Conservation (phyloP, 768 basidiomycete species). For the Phlebiopsis flavidoalba region DNA sequence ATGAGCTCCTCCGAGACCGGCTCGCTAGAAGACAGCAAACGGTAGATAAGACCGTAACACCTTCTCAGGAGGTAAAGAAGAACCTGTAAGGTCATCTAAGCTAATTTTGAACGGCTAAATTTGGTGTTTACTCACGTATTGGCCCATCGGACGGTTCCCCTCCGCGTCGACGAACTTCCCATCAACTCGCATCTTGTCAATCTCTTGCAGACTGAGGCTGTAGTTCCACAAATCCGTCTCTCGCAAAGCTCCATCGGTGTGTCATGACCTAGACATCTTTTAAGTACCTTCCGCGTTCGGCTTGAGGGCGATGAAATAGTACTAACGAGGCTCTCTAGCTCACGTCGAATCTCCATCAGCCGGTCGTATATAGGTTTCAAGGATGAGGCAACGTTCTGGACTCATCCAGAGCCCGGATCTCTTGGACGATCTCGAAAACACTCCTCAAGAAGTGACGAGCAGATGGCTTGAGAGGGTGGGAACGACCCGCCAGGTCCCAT, state of each 20-base stretch:
- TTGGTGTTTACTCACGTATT: constrained; percentile 67
- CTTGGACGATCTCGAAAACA: constrained; percentile 94
- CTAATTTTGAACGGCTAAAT: neutral
- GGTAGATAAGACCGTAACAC: constrained; percentile 95
- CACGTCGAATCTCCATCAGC: constrained; percentile 75
- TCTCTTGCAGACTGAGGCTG: constrained; percentile 87
- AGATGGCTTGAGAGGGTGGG: constrained; percentile 86
- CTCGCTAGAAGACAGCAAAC: constrained; percentile 88
- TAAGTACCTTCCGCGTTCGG: neutral
- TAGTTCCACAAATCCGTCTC: constrained; percentile 96
- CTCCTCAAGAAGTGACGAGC: constrained; percentile 90
- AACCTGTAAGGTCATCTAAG: constrained; percentile 45
- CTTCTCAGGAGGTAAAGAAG: constrained; percentile 87
- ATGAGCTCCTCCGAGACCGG: constrained; percentile 98
- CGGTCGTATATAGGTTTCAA: constrained; percentile 94
- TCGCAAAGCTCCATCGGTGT: constrained; percentile 92
- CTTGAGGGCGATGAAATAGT: neutral
- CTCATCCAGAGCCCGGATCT: constrained; percentile 91
- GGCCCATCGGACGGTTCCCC: constrained; percentile 86
- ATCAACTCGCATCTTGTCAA: constrained; percentile 95
- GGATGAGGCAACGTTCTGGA: constrained; percentile 78
- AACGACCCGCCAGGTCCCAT: constrained; percentile 86
- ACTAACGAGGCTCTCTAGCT: constrained; percentile 80
- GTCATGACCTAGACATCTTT: constrained; percentile 45
- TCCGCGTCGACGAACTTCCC: constrained; percentile 96